These are phyloP conservation scores for Suillus discolor DNA, from an alignment of 768 basidiomycete species.

Conservation along the genomic window DNA sequence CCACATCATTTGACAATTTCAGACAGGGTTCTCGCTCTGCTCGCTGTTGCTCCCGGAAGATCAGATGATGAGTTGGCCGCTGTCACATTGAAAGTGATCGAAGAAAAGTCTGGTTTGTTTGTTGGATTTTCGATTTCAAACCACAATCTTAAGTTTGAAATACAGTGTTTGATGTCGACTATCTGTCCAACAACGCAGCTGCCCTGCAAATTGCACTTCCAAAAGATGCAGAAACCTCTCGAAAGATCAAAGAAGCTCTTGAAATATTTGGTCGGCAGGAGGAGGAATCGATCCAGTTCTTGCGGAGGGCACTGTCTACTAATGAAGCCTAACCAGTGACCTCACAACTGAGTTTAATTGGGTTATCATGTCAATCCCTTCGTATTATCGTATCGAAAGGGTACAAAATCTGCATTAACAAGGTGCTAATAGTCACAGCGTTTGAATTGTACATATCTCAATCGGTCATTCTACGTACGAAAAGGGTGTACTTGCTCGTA, in stretches of 20 bases:
- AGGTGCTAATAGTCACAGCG: not conserved
- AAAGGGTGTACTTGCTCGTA: not conserved
- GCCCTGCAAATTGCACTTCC: conserved; percentile 39
- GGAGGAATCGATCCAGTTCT: conserved; percentile 38
- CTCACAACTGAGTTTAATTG: not conserved
- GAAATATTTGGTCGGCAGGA: conserved; percentile 47
- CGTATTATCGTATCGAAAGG: not conserved
- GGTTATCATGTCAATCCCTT: not conserved
- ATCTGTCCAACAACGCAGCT: conserved; percentile 36
- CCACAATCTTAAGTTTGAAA: not conserved
- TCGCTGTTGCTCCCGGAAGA: not conserved
- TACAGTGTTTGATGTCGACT: conserved; percentile 29
- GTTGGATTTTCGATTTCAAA: not conserved
- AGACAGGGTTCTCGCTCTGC: conserved; percentile 34
- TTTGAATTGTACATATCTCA: not conserved
- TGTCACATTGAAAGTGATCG: not conserved
- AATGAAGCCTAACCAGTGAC: conserved; percentile 1
- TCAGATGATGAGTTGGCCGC: conserved; percentile 13
- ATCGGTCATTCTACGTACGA: not conserved
- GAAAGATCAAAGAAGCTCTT: conserved; percentile 49
- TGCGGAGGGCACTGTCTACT: conserved; percentile 13
- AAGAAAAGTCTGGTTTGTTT: not conserved
- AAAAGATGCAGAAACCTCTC: conserved; percentile 39
- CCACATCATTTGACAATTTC: conserved; percentile 49
- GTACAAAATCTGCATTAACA: not conserved